Conservation (phyloP, 169 alveolate genomes). For the Eimeria tenella region DNA sequence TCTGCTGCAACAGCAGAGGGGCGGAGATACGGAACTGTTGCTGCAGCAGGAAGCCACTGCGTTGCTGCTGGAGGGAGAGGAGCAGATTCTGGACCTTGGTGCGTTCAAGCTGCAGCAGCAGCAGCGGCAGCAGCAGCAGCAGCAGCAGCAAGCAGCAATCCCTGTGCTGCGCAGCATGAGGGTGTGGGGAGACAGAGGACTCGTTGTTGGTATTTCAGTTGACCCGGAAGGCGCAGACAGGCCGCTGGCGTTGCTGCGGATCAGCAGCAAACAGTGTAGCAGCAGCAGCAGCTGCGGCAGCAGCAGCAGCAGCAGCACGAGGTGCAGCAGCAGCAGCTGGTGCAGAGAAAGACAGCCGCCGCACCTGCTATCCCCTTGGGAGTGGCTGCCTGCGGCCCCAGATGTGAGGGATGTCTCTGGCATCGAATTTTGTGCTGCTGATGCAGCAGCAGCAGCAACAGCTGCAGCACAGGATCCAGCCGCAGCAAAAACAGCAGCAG, state of each 20-base stretch:
- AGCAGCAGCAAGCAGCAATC: not conserved
- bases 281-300: too few relatives aligned
- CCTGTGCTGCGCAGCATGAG: slow-evolving; percentile 49
- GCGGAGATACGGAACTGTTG: not conserved
- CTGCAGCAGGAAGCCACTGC: slow-evolving; percentile 23
- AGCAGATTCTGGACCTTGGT: slow-evolving; percentile 19
- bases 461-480: not conserved
- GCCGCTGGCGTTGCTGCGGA: not conserved
- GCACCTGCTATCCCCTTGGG: slow-evolving; percentile 18
- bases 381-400: slow-evolving; percentile 9
- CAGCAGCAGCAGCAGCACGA: slow-evolving; percentile 26
- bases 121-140: not conserved
- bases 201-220: not conserved
- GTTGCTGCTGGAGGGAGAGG: slow-evolving; percentile 35
- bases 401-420: not conserved
- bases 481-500: not conserved
- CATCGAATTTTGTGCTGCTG: not conserved
- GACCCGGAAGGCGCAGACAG: slow-evolving; percentile 6
- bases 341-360: not conserved
- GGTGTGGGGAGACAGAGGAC: not conserved
- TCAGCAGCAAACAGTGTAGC: not conserved
- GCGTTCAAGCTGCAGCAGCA: not conserved
- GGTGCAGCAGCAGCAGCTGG: too few relatives aligned
- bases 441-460: not conserved
- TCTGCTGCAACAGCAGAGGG: slow-evolving; percentile 8